Percentiles rank a stretch among this genome's conserved stretches.
Evolutionary conservation across 2,329 filamentous ascomycete genomes (phyloP).

Genomic region (Metarhizium humberi): DNA sequence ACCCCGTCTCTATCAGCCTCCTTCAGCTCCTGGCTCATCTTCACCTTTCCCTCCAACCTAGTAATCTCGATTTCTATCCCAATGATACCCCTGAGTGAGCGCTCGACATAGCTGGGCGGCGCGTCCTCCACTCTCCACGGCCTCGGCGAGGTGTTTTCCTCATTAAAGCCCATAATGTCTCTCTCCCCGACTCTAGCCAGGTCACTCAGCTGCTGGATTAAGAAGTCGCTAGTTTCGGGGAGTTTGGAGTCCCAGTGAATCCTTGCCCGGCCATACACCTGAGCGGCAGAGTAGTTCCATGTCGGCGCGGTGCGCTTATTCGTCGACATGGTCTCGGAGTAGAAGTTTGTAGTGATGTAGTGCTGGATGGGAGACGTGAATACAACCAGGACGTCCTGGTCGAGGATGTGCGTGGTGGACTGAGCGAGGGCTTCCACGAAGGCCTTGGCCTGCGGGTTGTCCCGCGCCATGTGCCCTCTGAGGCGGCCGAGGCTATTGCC

Average conservation of each 20-base stretch:
- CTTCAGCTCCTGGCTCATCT: too few relatives aligned
- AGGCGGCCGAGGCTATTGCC: too few relatives aligned
- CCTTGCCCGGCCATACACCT: too few relatives aligned
- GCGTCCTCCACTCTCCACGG: conserved; percentile 51
- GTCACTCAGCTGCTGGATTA: conserved; percentile 42
- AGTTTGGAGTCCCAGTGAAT: conserved; percentile 37
- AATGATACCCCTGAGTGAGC: conserved; percentile 46
- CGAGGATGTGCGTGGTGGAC: conserved; percentile 17
- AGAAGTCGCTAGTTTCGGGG: conserved; percentile 33
- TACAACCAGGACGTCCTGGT: conserved; percentile 50
- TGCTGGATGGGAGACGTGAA: conserved; percentile 51
- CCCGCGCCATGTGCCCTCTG: too few relatives aligned
- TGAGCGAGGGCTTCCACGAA: too few relatives aligned
- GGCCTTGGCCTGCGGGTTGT: too few relatives aligned
- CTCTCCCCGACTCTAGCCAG: conserved; percentile 41
- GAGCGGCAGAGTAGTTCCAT: too few relatives aligned
- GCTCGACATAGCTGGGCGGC: conserved; percentile 42
- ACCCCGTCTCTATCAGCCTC: too few relatives aligned
- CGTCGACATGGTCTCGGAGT: conserved; percentile 18
- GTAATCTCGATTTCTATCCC: conserved; percentile 50
- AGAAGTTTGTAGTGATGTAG: conserved; percentile 62
- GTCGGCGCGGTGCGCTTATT: too few relatives aligned
- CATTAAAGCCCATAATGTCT: conserved; percentile 44
- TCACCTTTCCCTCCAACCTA: conserved; percentile 26
- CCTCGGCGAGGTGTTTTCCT: neutral